phyloP scores from a whole-genome alignment of 495 filamentous ascomycete genomes.

The Xylaria scruposa region DNA sequence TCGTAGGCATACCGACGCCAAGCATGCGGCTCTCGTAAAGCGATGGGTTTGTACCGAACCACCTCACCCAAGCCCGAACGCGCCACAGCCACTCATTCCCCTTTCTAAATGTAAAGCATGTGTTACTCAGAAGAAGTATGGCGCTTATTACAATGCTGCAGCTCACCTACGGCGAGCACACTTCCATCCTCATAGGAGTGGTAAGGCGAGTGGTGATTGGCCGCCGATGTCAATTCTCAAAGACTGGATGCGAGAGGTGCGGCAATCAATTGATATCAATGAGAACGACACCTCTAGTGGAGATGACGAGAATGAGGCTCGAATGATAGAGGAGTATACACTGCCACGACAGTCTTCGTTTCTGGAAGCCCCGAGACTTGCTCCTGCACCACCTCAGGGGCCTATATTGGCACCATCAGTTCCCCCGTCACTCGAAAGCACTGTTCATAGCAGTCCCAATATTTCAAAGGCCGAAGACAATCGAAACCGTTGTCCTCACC shows the following conservation, averaged over 20 bases:
- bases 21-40: slow-evolving; percentile 74
- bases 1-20: slow-evolving; percentile 81
- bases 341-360: slow-evolving; percentile 49
- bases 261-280: slow-evolving; percentile 55
- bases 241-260: slow-evolving; percentile 83
- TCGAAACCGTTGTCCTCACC: slow-evolving; percentile 70
- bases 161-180: slow-evolving; percentile 91
- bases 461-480: slow-evolving; percentile 42
- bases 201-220: slow-evolving; percentile 84
- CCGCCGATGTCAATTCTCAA: slow-evolving; percentile 86
- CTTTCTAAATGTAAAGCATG: slow-evolving; percentile 91
- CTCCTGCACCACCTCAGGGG: slow-evolving; percentile 48
- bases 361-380: slow-evolving; percentile 48
- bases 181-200: slow-evolving; percentile 78
- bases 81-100: slow-evolving; percentile 66
- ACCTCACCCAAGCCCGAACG: slow-evolving; percentile 41
- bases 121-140: slow-evolving; percentile 78
- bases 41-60: slow-evolving; percentile 76
- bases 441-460: slow-evolving; percentile 39
- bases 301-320: slow-evolving; percentile 54
- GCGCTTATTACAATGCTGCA: slow-evolving; percentile 96
- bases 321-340: slow-evolving; percentile 47
- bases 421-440: slow-evolving; percentile 40
- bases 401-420: slow-evolving; percentile 40
- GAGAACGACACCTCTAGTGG: slow-evolving; percentile 55